A percentile compares a stretch with the other conserved stretches of the same genome.
phyloP scores from a whole-genome alignment of 108 stramenopile species.

The Ochromonas danica region DNA sequence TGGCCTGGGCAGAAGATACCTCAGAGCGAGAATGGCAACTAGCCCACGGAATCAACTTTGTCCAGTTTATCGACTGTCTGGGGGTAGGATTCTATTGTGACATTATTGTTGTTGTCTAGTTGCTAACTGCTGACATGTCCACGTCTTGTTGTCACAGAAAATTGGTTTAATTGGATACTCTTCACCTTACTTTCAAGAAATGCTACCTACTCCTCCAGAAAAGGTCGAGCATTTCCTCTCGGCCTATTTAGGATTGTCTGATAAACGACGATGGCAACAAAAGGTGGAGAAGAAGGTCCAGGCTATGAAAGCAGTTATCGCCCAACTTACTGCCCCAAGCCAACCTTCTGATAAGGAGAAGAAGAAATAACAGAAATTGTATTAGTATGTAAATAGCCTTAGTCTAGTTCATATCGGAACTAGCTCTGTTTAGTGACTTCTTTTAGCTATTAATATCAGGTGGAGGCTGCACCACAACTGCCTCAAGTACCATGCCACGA shows the following conservation, averaged over 20 bases:
- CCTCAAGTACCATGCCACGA: too few species aligned
- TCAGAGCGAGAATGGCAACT: neutral
- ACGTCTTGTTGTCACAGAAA: too few species aligned
- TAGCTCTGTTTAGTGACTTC: too few species aligned
- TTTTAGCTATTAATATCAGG: too few species aligned
- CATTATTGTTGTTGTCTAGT: too few species aligned
- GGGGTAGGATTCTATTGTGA: conserved; percentile 20
- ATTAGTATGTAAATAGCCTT: too few species aligned
- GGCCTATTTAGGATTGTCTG: neutral
- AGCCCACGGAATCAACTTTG: neutral
- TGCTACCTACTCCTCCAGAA: neutral
- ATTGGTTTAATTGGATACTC: conserved; percentile 1
- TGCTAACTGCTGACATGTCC: too few species aligned
- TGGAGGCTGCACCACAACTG: too few species aligned
- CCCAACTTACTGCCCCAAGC: too few species aligned
- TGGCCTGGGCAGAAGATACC: neutral
- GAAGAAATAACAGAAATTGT: too few species aligned
- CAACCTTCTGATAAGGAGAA: too few species aligned
- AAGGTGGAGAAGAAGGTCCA: neutral
- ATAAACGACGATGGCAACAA: neutral
- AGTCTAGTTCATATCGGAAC: too few species aligned
- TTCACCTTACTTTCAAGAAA: neutral
- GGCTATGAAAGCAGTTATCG: neutral
- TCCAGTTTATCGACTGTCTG: conserved; percentile 8
- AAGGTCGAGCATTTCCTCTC: conserved; percentile 16